Evolutionary conservation across 1,139 yeast species (phyloP), one percentile per base, ranked within the genome.

Genomic region (Taphrina confusa): DNA sequence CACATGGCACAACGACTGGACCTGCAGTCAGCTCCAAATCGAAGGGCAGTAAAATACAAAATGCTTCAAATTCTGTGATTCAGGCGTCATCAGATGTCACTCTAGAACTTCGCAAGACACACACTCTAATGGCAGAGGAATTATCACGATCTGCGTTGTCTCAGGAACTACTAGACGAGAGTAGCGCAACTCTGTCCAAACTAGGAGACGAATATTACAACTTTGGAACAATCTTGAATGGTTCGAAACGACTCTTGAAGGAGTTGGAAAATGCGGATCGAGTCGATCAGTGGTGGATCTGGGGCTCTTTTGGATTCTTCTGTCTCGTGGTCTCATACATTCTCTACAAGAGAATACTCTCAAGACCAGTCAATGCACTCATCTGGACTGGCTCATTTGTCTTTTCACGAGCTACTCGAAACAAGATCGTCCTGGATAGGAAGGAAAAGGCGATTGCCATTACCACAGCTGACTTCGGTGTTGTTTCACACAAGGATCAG

Each of bases 181-280:
- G 86, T 40, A 78, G 86, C 0, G 75, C 76, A 44, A 80, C 81
- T 42, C 73, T 85, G 63, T 65, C 71, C 3, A 72, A 73, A 31
- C 74, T 84, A 63, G 80, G 82, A 59, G 78, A 78, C 44, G 78
- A 76, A 62, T 82, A 81, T 66, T 71, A 77, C 3, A 76, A 78
- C 52, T 82, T 84, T 65, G 80, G 82, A 47, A 77, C 78, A 61
- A 71, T 85, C 57, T 74, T 85, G 60, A 73, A 74, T 56, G 82
- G 79, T 51, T 82, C 87, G 0, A 78, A 75, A 60, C 76, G 78
- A 45, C 77, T 85, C 44, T 86, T 85, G 40, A 76, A 77, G 65
- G 79, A 82, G 63, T 80, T 85, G 59, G 87, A 85, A 66, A 81
- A 81, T 67, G 86, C 87, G 54, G 88, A 85, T 66, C 75, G 78